A percentile compares a stretch with the other conserved stretches of the same genome.
These are phyloP conservation scores for Neurospora tetrasperma DNA, from an alignment of 495 filamentous ascomycete species.

Conservation along the genomic window DNA sequence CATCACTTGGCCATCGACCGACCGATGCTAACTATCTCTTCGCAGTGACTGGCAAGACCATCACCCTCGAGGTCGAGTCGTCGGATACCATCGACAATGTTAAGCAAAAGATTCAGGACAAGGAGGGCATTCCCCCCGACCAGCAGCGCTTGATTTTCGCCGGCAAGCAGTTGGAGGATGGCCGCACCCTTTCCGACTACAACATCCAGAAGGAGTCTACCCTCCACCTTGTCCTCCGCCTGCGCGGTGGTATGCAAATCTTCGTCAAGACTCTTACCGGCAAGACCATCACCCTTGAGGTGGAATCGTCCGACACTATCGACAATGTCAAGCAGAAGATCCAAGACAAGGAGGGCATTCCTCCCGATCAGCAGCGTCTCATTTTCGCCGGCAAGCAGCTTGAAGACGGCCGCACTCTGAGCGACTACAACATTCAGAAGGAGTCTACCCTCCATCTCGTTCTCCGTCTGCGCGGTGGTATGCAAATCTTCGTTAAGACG, in stretches of 20 bases:
- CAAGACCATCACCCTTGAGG: slow-evolving; percentile 97
- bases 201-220: slow-evolving; percentile 99
- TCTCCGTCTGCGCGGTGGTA: slow-evolving; percentile 95
- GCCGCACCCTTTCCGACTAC: slow-evolving; percentile 92
- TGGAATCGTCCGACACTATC: slow-evolving; percentile 92
- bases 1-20: not conserved
- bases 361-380: slow-evolving; percentile 85
- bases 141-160: slow-evolving; percentile 98
- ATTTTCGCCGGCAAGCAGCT: slow-evolving; percentile 98
- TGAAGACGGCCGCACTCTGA: slow-evolving; percentile 68
- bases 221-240: slow-evolving; percentile 90
- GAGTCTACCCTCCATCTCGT: slow-evolving; percentile 93
- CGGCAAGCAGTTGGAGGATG: slow-evolving; percentile 96
- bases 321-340: slow-evolving; percentile 85
- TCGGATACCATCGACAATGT: slow-evolving; percentile 98
- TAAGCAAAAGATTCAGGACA: slow-evolving; percentile 98
- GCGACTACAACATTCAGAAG: slow-evolving; percentile 99
- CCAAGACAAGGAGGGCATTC: slow-evolving; percentile 90
- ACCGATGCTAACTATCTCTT: slow-evolving; percentile 18
- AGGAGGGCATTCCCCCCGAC: slow-evolving; percentile 97
- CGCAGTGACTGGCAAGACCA: slow-evolving; percentile 92
- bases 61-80: slow-evolving; percentile 98
- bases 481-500: slow-evolving; percentile 85
- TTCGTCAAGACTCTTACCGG: slow-evolving; percentile 86
- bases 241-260: slow-evolving; percentile 98